Evolutionary conservation across 805 yeast genomes (phyloP).

Genomic region (Candida alai): DNA sequence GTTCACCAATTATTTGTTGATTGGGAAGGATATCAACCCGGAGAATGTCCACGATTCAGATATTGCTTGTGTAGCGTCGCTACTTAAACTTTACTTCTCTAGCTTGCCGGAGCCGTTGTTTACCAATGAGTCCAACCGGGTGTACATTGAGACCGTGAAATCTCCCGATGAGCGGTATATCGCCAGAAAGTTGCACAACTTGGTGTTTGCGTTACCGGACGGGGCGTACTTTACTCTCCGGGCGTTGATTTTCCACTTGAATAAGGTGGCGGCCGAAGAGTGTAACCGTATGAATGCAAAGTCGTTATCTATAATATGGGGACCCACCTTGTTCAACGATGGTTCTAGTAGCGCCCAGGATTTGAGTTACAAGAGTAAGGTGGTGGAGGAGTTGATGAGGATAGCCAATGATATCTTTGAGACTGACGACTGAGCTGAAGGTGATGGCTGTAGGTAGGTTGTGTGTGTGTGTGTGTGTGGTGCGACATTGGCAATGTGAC

Average conservation of each 20-base stretch:
- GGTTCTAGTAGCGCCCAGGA: conserved; percentile 64
- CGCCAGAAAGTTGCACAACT: conserved; percentile 75
- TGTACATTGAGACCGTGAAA: conserved; percentile 67
- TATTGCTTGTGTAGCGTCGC: conserved; percentile 81
- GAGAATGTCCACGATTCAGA: conserved; percentile 66
- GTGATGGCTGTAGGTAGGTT: too few species aligned
- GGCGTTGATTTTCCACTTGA: conserved; percentile 79
- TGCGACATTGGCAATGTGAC: too few species aligned
- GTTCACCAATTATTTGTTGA: conserved; percentile 55
- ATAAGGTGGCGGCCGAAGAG: conserved; percentile 61
- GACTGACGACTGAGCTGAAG: conserved; percentile 33
- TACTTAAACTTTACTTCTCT: conserved; percentile 78
- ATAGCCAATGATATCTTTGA: conserved; percentile 77
- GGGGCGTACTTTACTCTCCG: conserved; percentile 91
- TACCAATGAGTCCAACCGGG: conserved; percentile 56
- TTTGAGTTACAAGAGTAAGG: conserved; percentile 68
- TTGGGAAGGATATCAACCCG: conserved; percentile 40
- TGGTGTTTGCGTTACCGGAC: conserved; percentile 88
- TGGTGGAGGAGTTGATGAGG: conserved; percentile 77
- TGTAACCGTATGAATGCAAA: conserved; percentile 78
- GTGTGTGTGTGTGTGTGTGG: too few species aligned
- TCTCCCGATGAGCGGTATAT: conserved; percentile 43
- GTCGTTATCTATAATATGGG: conserved; percentile 90
- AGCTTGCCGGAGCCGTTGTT: conserved; percentile 85
- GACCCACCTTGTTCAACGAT: conserved; percentile 77